These are phyloP conservation scores for Zanthoxylum bungeanum DNA, from an alignment of 345 rosid genomes.

Conservation along the genomic window DNA sequence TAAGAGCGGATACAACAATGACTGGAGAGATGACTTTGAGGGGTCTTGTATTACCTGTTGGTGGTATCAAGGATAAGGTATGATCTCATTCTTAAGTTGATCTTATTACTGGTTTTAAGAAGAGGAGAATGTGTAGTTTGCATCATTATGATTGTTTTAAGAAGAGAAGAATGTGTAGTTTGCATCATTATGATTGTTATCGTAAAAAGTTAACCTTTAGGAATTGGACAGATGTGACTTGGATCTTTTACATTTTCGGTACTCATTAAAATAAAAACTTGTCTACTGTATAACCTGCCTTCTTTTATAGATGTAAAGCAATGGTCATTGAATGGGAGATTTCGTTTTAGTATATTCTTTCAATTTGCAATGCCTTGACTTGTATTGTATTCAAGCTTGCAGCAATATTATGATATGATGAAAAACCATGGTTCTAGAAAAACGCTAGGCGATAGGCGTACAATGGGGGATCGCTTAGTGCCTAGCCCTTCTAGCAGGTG, in stretches of 20 bases:
- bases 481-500: no score
- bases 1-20: slow-evolving; percentile 98
- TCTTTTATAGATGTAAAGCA: not conserved
- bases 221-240: not conserved
- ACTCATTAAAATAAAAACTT: not conserved
- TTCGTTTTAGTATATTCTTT: not conserved
- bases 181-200: not conserved
- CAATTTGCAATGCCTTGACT: not conserved
- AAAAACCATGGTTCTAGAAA: no score
- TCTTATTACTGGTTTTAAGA: slow-evolving; percentile 6
- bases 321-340: not conserved
- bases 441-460: no score
- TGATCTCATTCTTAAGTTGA: not conserved
- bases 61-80: slow-evolving; percentile 98
- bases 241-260: not conserved
- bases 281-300: not conserved
- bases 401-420: no score
- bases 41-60: slow-evolving; percentile 97
- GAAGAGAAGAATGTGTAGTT: not conserved
- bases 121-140: not conserved
- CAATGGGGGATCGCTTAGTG: no score
- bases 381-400: no score
- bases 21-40: slow-evolving; percentile 98
- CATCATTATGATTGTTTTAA: not conserved
- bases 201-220: not conserved